Percentiles rank a stretch among this genome's conserved stretches.
Conservation (phyloP, 441 rosid species). For the Rhodomyrtus psidioides region DNA sequence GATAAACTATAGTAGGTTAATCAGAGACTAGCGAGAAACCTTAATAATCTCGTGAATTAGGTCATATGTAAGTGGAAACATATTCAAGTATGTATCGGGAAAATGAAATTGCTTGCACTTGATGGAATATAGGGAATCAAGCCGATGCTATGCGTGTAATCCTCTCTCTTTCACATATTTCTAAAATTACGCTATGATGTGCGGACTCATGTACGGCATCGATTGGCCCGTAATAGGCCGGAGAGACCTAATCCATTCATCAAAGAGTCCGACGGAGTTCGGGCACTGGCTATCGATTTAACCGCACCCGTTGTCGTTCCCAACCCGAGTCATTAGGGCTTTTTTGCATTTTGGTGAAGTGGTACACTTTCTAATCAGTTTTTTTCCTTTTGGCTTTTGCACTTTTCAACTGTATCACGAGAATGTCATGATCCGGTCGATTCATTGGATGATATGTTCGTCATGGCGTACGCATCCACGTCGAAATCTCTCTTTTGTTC, state of each 20-base stretch:
- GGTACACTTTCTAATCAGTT: no score
- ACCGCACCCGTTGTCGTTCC: background rate
- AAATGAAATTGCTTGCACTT: background rate
- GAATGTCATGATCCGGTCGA: background rate
- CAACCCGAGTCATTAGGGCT: background rate
- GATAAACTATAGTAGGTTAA: no score
- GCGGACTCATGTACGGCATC: no score
- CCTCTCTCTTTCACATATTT: background rate
- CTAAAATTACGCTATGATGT: no score
- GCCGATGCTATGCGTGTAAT: background rate
- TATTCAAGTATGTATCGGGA: background rate
- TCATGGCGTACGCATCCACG: background rate
- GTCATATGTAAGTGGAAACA: background rate
- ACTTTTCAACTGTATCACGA: background rate
- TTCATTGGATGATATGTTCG: background rate
- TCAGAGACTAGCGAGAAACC: background rate
- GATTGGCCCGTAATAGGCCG: no score
- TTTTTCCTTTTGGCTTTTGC: background rate
- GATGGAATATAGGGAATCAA: background rate
- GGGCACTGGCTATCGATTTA: background rate
- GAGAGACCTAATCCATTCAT: background rate
- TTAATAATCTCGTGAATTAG: background rate
- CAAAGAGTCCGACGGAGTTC: background rate
- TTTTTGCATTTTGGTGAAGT: background rate
- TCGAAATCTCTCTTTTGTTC: background rate